Base-by-base conservation (phyloP, 1,284 basidiomycete species). In the Cutaneotrichosporon dermatis region DNA sequence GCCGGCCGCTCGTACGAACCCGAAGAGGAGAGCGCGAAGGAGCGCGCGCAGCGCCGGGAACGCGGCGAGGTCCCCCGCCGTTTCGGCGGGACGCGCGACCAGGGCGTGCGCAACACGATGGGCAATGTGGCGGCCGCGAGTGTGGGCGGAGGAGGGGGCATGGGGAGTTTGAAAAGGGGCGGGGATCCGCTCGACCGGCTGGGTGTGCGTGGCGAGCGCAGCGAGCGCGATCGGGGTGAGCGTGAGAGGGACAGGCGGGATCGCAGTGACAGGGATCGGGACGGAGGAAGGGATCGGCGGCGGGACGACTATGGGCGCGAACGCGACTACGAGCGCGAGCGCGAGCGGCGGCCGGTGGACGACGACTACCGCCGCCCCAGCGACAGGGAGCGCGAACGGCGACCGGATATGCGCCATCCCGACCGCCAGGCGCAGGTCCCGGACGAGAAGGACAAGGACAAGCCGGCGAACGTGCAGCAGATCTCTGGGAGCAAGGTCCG, bases 81-180 rank as follows among this genome's bases (percentile, higher is more conserved):
- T 43, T 75, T 74, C 49, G 74, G 76, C 16, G 74, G 76, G 2
- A 69, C 69, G 34, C 64, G 76, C 51, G 73, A 76, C 53, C 72
- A 74, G 50, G 74, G 73, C 25, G 74, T 75, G 45, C 59, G 75
- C 43, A 76, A 75, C 62, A 75, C 75, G 41, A 75, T 76, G 75
- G 68, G 66, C 37, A 69, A 65, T 34, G 62, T 69, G 9, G 16
- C 10, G 35, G 55, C 45, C 6, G 55, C 48, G 1, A 25, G 25
- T 25, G 25, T 25, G 25, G 25, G 25, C 25, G 25, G 25, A 25
- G 25, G 25, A 25, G 25, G 25, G 25, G 63, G 61, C n/a, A 63
- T 71, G 58, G 73, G 71, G 33, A 74, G 70, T 50, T 60, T 74
- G 37, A 70, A 67, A 54, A 55, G 73, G 7, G 60, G 61, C 10